Percentiles rank a stretch among this genome's conserved stretches.
Evolutionary conservation across 75 land plant genomes (phyloP).

Genomic region (Sequoiadendron giganteum): DNA sequence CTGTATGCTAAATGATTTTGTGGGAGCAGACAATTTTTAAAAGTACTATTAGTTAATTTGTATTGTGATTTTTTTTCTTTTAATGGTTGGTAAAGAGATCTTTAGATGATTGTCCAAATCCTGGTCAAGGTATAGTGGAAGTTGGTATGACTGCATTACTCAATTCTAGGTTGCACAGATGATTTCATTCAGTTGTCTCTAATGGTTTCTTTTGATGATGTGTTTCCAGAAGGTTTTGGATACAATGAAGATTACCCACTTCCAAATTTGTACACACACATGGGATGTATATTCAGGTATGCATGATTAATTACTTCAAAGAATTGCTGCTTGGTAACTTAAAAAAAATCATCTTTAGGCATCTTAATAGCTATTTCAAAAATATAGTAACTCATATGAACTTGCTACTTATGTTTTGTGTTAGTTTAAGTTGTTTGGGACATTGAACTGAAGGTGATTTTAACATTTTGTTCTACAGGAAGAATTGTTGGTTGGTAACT

Average conservation of each 20-base stretch:
- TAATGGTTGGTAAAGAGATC: neutral
- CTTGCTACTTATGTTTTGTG: neutral
- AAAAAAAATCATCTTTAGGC: neutral
- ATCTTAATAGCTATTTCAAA: neutral
- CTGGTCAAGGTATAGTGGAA: neutral
- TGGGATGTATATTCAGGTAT: neutral
- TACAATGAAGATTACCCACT: neutral
- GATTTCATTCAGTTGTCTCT: neutral
- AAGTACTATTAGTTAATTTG: neutral
- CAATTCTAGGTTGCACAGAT: neutral
- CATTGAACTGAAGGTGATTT: neutral
- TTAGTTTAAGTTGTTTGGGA: neutral
- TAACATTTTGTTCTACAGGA: neutral
- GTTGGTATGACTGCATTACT: neutral
- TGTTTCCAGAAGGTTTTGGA: conserved; percentile 6
- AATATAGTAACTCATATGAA: neutral
- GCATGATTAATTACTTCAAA: neutral
- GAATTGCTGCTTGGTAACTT: neutral
- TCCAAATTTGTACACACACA: neutral
- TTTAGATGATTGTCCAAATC: neutral
- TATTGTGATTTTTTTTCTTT: neutral
- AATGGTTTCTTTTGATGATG: neutral
- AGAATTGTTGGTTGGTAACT: too few species aligned
- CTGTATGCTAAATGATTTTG: neutral
- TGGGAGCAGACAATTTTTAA: neutral